These are phyloP conservation scores for Tylopilus balloui DNA, from an alignment of 768 basidiomycete genomes.

Conservation along the genomic window DNA sequence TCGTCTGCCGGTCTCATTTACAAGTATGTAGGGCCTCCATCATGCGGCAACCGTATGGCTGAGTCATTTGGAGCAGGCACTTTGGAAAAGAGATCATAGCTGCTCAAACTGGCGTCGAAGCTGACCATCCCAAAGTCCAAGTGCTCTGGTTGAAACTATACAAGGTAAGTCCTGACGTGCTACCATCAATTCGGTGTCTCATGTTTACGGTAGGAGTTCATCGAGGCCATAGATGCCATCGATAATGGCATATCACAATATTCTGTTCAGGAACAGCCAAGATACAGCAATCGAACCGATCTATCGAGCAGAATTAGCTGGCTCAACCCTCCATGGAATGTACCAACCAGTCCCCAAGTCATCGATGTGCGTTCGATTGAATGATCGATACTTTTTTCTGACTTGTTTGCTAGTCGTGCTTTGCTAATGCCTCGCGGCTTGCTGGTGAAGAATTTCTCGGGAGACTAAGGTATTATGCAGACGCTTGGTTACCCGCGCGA, in stretches of 20 bases:
- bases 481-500: constrained; percentile 91
- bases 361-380: constrained; percentile 58
- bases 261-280: constrained; percentile 55
- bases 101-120: constrained; percentile 44
- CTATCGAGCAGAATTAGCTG: constrained; percentile 76
- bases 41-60: constrained; percentile 1
- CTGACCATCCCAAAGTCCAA: constrained; percentile 60
- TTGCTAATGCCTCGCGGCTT: constrained; percentile 73
- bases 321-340: constrained; percentile 93
- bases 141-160: constrained; percentile 88
- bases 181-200: constrained; percentile 1
- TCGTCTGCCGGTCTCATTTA: constrained; percentile 92
- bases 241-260: constrained; percentile 94
- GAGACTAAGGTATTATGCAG: constrained; percentile 75
- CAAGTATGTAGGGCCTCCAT: constrained; percentile 56
- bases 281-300: constrained; percentile 78
- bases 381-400: constrained; percentile 7
- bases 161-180: constrained; percentile 42
- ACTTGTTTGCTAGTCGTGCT: constrained; percentile 50
- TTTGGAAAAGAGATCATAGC: constrained; percentile 86
- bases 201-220: constrained; percentile 60
- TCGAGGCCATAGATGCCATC: constrained; percentile 91
- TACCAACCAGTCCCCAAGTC: constrained; percentile 56
- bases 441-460: constrained; percentile 83
- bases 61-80: constrained; percentile 49